These are phyloP conservation scores for Cladosporium sp. DNA, from an alignment of 2,329 filamentous ascomycete species.

Conservation along the genomic window DNA sequence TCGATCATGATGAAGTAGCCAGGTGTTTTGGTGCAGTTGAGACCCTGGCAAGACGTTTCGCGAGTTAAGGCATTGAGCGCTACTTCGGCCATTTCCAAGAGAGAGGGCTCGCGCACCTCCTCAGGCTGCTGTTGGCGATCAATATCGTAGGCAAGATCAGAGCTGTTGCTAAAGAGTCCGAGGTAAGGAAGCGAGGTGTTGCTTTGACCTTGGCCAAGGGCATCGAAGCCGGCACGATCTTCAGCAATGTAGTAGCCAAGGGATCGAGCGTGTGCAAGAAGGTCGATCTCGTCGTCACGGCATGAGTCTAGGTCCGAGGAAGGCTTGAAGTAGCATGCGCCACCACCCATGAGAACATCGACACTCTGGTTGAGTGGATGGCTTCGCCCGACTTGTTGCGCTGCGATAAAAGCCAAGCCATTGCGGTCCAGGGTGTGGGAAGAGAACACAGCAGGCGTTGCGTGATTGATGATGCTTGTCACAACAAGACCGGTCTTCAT, in stretches of 20 bases:
- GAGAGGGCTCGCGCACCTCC: constrained; percentile 35
- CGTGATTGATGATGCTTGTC: constrained; percentile 39
- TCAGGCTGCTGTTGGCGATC: constrained; percentile 29
- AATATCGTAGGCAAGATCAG: constrained; percentile 37
- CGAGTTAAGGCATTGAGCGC: constrained; percentile 36
- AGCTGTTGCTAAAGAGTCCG: constrained; percentile 36
- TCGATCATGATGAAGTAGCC: constrained; percentile 42
- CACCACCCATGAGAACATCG: constrained; percentile 40
- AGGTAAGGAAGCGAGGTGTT: constrained; percentile 32
- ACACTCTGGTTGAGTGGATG: constrained; percentile 38
- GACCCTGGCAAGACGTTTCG: constrained; percentile 25
- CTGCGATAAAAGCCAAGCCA: constrained; percentile 35
- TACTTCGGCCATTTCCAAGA: constrained; percentile 38
- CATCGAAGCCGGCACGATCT: constrained; percentile 35
- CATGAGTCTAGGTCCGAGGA: constrained; percentile 35
- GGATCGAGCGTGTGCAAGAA: constrained; percentile 32
- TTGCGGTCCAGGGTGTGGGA: constrained; percentile 34
- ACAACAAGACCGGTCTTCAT: constrained; percentile 42
- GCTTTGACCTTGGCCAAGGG: constrained; percentile 20
- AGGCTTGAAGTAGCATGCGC: constrained; percentile 41
- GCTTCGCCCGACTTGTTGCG: constrained; percentile 37
- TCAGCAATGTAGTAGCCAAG: constrained; percentile 37
- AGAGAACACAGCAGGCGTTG: constrained; percentile 31
- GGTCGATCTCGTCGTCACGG: constrained; percentile 36
- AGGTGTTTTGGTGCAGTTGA: constrained; percentile 22